Evolutionary conservation across 208 protist species (phyloP).

Genomic region (Acanthamoeba castellanii): DNA sequence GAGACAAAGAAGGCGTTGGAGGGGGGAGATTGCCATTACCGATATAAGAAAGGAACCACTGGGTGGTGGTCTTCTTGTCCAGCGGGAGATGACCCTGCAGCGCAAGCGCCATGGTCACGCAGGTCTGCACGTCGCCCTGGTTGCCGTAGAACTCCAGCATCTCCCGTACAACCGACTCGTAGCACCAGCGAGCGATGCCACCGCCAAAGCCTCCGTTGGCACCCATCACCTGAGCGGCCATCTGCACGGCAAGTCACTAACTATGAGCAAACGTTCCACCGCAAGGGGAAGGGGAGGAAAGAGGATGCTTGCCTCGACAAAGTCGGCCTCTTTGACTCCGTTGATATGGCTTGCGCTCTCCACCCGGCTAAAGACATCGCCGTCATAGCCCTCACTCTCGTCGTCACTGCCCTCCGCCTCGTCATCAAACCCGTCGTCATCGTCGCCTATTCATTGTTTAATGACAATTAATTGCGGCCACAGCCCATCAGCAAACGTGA

Average conservation of each 20-base stretch:
- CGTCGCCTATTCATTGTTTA: not conserved
- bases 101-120: slow-evolving; percentile 37
- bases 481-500: not conserved
- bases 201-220: not conserved
- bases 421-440: not conserved
- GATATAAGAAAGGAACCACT: slow-evolving; percentile 78
- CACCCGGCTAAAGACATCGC: not conserved
- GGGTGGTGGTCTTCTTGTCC: slow-evolving; percentile 67
- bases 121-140: slow-evolving; percentile 75
- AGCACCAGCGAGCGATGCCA: slow-evolving; percentile 29
- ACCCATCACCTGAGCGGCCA: not conserved
- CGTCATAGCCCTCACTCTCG: not conserved
- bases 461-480: too few species aligned
- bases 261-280: not conserved
- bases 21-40: not conserved
- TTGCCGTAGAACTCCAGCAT: slow-evolving; percentile 69
- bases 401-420: slow-evolving; percentile 12
- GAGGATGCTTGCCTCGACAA: not conserved
- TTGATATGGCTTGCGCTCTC: not conserved
- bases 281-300: not conserved
- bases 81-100: slow-evolving; percentile 42
- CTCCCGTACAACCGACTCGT: slow-evolving; percentile 44
- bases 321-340: not conserved
- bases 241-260: not conserved
- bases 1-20: not conserved